Percentiles rank a stretch among this genome's conserved stretches.
Conservation (phyloP, 176 grass and related monocot species). For the Pontederia crassipes region DNA sequence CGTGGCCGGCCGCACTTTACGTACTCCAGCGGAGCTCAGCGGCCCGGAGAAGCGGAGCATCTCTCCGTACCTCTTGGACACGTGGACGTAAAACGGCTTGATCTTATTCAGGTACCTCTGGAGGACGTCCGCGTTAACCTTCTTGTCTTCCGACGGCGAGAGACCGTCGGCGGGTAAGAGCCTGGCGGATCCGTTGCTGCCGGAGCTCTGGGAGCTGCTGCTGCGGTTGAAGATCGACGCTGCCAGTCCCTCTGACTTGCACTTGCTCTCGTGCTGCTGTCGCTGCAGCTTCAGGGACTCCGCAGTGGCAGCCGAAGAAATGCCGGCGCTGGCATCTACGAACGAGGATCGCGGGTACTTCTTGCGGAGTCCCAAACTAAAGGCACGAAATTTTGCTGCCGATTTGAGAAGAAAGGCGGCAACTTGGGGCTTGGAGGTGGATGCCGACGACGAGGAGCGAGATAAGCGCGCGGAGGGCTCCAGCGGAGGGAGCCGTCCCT, state of each 20-base stretch:
- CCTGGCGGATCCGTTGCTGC: not conserved
- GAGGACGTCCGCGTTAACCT: not conserved
- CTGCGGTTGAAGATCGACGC: not conserved
- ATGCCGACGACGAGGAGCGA: not conserved
- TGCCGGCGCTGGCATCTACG: not conserved
- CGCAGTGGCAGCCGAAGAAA: not conserved
- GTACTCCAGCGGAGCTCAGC: not conserved
- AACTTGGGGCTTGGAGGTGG: not conserved
- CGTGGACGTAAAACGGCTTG: not conserved
- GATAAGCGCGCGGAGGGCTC: not conserved
- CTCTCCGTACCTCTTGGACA: not conserved
- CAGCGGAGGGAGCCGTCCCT: not conserved
- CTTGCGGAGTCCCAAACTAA: not conserved
- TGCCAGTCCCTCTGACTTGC: not conserved
- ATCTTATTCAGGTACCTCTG: not conserved
- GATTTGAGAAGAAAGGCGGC: not conserved
- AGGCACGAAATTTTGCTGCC: not conserved
- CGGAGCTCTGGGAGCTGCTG: not conserved
- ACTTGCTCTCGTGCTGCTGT: not conserved
- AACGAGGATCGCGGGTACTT: not conserved
- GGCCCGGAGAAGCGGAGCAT: slow-evolving; percentile 1
- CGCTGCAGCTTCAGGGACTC: not conserved
- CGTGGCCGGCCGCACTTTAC: not conserved
- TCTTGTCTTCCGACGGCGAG: not conserved
- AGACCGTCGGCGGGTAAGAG: not conserved